These are phyloP conservation scores for Rhodotorula kratochvilovae DNA, from an alignment of 768 basidiomycete species.

Conservation along the genomic window DNA sequence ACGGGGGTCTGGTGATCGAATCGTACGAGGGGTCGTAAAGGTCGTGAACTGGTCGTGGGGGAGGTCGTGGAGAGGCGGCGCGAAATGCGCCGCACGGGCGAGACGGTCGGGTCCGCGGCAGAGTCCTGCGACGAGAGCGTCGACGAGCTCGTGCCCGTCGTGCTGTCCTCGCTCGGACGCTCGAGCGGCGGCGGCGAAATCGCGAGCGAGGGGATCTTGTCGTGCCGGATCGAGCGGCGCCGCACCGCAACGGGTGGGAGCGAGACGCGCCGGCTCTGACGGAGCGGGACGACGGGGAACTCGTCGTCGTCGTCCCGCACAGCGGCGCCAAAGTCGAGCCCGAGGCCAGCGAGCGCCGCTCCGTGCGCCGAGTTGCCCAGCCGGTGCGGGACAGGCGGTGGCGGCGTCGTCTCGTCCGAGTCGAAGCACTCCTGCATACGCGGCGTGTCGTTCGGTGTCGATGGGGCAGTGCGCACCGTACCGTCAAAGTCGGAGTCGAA, in stretches of 20 bases:
- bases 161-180: slow-evolving; percentile 11
- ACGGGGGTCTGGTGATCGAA: not conserved
- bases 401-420: slow-evolving; percentile 18
- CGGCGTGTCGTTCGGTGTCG: slow-evolving; percentile 36
- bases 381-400: slow-evolving; percentile 1
- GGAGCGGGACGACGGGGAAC: slow-evolving; percentile 4
- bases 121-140: slow-evolving; percentile 8
- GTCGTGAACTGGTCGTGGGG: not conserved
- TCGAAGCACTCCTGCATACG: slow-evolving; percentile 19
- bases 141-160: slow-evolving; percentile 14
- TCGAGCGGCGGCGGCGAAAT: slow-evolving; percentile 14
- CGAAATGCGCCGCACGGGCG: slow-evolving; percentile 25
- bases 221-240: slow-evolving; percentile 4
- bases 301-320: not conserved
- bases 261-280: not conserved
- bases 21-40: not conserved
- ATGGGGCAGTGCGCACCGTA: slow-evolving; percentile 23
- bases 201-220: slow-evolving; percentile 23
- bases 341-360: slow-evolving; percentile 18
- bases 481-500: slow-evolving; percentile 15
- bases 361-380: not conserved
- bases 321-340: slow-evolving; percentile 14
- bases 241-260: not conserved
- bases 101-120: slow-evolving; percentile 20
- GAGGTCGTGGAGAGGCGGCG: slow-evolving; percentile 1